Evolutionary conservation across 768 basidiomycete species (phyloP), one percentile per base, ranked within the genome.

Genomic region (Lactarius quietus): DNA sequence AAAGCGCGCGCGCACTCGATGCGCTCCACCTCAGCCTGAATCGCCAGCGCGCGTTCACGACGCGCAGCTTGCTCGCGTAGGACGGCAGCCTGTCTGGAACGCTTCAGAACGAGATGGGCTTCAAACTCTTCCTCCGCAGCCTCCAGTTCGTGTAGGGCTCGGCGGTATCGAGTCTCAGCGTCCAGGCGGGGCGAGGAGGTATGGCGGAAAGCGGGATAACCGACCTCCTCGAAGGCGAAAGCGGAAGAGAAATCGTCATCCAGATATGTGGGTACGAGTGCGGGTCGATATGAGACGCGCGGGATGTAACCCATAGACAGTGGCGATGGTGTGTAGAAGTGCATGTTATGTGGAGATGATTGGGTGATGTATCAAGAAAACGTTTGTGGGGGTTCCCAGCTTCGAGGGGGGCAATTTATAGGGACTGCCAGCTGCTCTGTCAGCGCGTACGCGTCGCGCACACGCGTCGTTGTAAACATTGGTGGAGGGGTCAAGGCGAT

Each of bases 41-140:
- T 12, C 31, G 64, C 60, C 4, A 18, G 20, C 8, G 55, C 64
- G 6, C 59, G 61, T 15, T 54, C 31, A 10, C 57, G 57, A 31
- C 57, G 57, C 20, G 20, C 39, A 45, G 61, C 57, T 26, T 62
- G 59, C 28, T 48, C 61, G 20, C 62, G 61, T 23, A 43, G 17
- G 20, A 41, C 6, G 33, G 67, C 64, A 5, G 31, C 51, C 51
- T 57, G 53, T 38, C 59, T 57, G 9, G 45, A 60, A 6, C 48
- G 53, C 55, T 54, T 41, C 14, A 61, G 36, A 23, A 61, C 33
- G 1, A 69, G 5, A 6, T 56, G 48, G 23, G 57, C 45, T 29
- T 61, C 57, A 14, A 57, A 68, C 26, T 70, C 69, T 26, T 61
- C 57, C 53, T 69, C 69, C 28, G 69, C 69, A 6, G 58, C 61